Percentiles rank a stretch among this genome's conserved stretches.
Evolutionary conservation across 345 rosid genomes (phyloP).

Genomic region (Acer campestre): DNA sequence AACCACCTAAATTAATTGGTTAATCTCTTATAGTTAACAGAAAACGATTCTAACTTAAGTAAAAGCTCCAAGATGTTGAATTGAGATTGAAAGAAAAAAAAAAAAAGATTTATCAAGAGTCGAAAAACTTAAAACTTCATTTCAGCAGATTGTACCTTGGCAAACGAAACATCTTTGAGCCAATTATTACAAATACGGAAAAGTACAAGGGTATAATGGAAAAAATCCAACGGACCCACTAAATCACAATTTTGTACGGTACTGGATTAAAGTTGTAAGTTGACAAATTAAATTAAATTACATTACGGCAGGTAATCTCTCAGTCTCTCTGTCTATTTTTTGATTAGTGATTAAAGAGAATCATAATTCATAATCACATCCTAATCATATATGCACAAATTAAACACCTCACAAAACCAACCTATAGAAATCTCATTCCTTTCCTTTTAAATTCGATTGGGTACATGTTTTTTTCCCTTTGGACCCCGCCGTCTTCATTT

Average conservation of each 20-base stretch:
- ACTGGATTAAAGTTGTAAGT: not conserved
- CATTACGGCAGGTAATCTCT: not conserved
- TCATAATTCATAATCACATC: slow-evolving; percentile 7
- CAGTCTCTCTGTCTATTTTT: too few relatives aligned
- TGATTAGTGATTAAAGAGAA: not conserved
- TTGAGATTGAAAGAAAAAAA: not conserved
- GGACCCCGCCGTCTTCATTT: too few relatives aligned
- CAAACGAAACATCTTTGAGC: not conserved
- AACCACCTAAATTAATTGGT: too few relatives aligned
- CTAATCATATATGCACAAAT: slow-evolving; percentile 2
- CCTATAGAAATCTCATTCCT: not conserved
- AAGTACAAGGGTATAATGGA: not conserved
- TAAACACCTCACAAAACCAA: not conserved
- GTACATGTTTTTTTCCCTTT: not conserved
- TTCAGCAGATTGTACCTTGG: not conserved
- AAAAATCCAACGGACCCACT: slow-evolving; percentile 15
- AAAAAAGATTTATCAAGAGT: not conserved
- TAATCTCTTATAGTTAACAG: not conserved
- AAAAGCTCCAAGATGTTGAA: not conserved
- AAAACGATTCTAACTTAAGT: not conserved
- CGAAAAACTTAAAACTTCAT: not conserved
- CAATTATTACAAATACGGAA: not conserved
- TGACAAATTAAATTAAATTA: slow-evolving; percentile 21
- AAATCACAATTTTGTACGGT: slow-evolving; percentile 14
- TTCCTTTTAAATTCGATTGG: not conserved